phyloP scores from a whole-genome alignment of 179 eudicot genomes.

The Drosera spatulata region DNA sequence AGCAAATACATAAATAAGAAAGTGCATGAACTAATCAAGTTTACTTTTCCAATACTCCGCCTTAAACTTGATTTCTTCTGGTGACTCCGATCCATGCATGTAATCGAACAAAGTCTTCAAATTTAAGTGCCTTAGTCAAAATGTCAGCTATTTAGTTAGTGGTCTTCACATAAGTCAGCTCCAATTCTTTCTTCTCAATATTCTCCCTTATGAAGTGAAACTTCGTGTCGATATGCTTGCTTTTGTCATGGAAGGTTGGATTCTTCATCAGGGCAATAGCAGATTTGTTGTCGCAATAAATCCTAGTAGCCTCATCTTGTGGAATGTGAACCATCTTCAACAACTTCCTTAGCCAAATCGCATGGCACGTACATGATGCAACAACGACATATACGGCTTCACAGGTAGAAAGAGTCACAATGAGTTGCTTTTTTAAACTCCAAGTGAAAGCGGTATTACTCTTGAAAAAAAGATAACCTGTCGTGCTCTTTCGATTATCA shows the following conservation, averaged over 20 bases:
- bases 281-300: not conserved
- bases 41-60: no score
- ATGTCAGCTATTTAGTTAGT: no score
- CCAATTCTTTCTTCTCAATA: no score
- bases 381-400: not conserved
- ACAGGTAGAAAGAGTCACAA: not conserved
- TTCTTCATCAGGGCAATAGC: not conserved
- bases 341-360: not conserved
- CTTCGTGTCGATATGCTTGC: no score
- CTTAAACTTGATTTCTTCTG: no score
- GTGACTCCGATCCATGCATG: no score
- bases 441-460: not conserved
- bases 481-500: slow-evolving; percentile 2
- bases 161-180: no score
- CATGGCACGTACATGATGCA: not conserved
- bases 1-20: no score
- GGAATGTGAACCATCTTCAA: not conserved
- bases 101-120: no score
- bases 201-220: no score
- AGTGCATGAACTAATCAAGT: no score
- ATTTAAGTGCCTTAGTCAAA: no score
- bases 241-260: not conserved
- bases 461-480: not conserved
- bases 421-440: not conserved
- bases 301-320: not conserved